A percentile compares a stretch with the other conserved stretches of the same genome.
Evolutionary conservation across 2,329 filamentous ascomycete genomes (phyloP).

Genomic region (Claviceps maximensis): DNA sequence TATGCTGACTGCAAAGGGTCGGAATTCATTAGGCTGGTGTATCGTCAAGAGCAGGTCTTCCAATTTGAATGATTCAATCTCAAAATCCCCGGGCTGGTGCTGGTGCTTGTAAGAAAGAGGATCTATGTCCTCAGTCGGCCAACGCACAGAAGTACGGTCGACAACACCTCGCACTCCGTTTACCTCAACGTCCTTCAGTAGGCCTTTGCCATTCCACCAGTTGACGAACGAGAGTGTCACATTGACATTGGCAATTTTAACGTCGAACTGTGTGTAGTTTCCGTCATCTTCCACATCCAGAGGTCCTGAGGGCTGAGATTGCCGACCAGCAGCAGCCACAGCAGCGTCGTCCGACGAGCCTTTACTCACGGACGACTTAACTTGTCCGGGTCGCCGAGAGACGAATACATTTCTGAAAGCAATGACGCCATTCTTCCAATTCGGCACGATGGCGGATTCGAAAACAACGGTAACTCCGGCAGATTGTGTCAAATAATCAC

Average conservation of each 20-base stretch:
- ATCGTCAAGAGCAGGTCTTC: slow-evolving; percentile 86
- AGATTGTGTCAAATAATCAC: slow-evolving; percentile 88
- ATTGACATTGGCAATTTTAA: slow-evolving; percentile 90
- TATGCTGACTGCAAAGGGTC: slow-evolving; percentile 92
- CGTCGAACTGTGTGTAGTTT: slow-evolving; percentile 95
- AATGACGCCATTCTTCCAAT: slow-evolving; percentile 90
- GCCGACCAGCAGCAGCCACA: slow-evolving; percentile 62
- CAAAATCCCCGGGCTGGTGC: slow-evolving; percentile 85
- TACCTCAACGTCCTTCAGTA: slow-evolving; percentile 83
- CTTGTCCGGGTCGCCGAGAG: slow-evolving; percentile 75
- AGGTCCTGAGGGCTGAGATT: slow-evolving; percentile 23
- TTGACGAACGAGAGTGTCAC: slow-evolving; percentile 96
- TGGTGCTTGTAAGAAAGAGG: slow-evolving; percentile 79
- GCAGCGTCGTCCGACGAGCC: slow-evolving; percentile 82
- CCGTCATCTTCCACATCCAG: slow-evolving; percentile 56
- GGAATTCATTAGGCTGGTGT: slow-evolving; percentile 78
- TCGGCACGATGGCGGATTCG: slow-evolving; percentile 93
- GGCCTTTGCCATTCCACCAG: slow-evolving; percentile 95
- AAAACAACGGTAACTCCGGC: slow-evolving; percentile 91
- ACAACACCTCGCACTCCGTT: slow-evolving; percentile 87
- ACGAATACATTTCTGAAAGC: slow-evolving; percentile 95
- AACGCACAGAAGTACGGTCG: slow-evolving; percentile 73
- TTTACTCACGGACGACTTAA: slow-evolving; percentile 74
- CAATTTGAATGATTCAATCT: slow-evolving; percentile 93
- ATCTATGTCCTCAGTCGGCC: slow-evolving; percentile 52